Evolutionary conservation across 2,329 filamentous ascomycete genomes (phyloP).

Genomic region (Ceratocystis destructans): DNA sequence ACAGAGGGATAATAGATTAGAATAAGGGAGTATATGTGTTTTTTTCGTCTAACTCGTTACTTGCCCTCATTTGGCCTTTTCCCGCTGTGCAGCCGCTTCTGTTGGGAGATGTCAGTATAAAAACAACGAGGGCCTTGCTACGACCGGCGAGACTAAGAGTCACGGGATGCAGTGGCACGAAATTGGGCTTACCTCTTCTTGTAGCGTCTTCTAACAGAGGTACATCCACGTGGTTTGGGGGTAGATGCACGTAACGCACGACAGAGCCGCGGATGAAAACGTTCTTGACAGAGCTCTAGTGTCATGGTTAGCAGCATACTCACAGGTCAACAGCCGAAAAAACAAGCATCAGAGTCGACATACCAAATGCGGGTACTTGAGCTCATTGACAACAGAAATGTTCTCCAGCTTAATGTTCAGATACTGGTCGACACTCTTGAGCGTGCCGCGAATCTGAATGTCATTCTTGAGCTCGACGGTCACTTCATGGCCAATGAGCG

Average conservation of each 20-base stretch:
- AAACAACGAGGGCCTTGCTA: neutral
- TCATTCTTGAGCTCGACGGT: slow-evolving; percentile 99
- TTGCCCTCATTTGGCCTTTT: slow-evolving; percentile 37
- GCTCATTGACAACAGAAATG: slow-evolving; percentile 79
- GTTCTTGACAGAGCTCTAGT: slow-evolving; percentile 67
- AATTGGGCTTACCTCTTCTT: slow-evolving; percentile 52
- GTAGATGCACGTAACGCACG: slow-evolving; percentile 82
- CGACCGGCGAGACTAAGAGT: too few relatives aligned
- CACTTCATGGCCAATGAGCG: slow-evolving; percentile 90
- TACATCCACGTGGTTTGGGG: slow-evolving; percentile 68
- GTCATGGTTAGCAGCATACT: neutral
- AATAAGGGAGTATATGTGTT: neutral
- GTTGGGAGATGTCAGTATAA: slow-evolving; percentile 13
- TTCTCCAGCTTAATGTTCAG: slow-evolving; percentile 98
- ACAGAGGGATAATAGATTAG: slow-evolving; percentile 4
- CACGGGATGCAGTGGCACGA: neutral
- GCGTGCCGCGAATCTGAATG: slow-evolving; percentile 84
- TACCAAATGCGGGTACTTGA: slow-evolving; percentile 88
- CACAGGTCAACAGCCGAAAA: neutral
- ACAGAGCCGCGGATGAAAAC: slow-evolving; percentile 92
- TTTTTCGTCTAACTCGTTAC: slow-evolving; percentile 3
- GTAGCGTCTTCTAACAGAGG: slow-evolving; percentile 83
- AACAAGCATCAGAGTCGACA: slow-evolving; percentile 21
- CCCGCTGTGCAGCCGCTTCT: slow-evolving; percentile 46
- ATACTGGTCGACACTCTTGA: slow-evolving; percentile 98